Evolutionary conservation across 352 stramenopile genomes (phyloP), one percentile per base, ranked within the genome.

Genomic region (Pythium pyrilobum): DNA sequence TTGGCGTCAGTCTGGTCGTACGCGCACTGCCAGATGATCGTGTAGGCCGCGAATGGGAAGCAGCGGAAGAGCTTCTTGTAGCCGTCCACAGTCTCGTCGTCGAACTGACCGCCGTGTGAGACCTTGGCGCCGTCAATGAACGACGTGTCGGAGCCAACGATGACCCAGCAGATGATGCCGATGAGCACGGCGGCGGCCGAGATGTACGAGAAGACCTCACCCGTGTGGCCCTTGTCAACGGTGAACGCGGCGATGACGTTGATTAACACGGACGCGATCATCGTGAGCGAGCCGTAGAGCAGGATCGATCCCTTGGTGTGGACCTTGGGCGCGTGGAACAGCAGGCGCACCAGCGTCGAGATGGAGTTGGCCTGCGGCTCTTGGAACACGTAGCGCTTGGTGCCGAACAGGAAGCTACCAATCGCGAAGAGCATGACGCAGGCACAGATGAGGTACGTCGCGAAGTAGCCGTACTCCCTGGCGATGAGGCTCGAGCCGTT

Each of bases 401-500:
- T 65, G 15, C 68, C 74, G n/a, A 62, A 27, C 20, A 73, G 52
- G 54, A 89, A 68, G 7, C 79, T 58, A 18, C 59, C 16, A 21
- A 74, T 56, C n/a, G 74, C 71, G 29, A 78, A 20, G 10, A 67
- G 32, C 53, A 87, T 63, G 21, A 81, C 64, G 11, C 57, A 43
- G 2, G 74, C 58, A 18, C 66, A 78, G 31, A 88, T 80, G 15
- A 83, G 16, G 54, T 76, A 95, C 4, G 81, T 83, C 18, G 80
- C 72, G 37, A 90, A 89, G 68, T 92, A 95, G 23, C 80, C 78
- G 58, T 86, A 92, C 38, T 87, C 62, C 25, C 71, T 65, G 16
- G 71, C 67, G 25, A 91, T 92, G 7, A 74, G 44, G 12, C 67
- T 71, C 16, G 77, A 73, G 15, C 82, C 81, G 51, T 95, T 75